A percentile compares a stretch with the other conserved stretches of the same genome.
Conservation (phyloP, 2,329 filamentous ascomycete genomes). For the Tolypocladium inflatum region DNA sequence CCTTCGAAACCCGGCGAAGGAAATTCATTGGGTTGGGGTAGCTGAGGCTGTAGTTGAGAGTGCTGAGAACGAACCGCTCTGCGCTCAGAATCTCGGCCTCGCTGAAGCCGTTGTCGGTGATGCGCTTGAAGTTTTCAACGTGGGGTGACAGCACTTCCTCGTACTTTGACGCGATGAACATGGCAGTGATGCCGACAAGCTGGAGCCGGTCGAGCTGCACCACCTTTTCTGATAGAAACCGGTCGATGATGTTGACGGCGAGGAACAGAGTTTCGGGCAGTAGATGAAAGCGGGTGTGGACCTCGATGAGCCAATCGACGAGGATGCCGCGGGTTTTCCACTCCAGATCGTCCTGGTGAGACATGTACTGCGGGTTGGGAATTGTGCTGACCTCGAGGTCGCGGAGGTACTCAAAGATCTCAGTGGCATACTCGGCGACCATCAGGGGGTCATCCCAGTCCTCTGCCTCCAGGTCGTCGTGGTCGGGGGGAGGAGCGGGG, state of each 20-base stretch:
- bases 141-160: constrained; percentile 96
- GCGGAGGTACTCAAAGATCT: constrained; percentile 93
- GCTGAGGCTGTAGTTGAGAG: constrained; percentile 92
- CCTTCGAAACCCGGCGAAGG: constrained; percentile 94
- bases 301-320: constrained; percentile 96
- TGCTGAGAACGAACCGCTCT: constrained; percentile 87
- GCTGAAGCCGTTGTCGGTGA: constrained; percentile 92
- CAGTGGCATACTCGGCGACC: constrained; percentile 93
- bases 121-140: constrained; percentile 92
- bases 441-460: constrained; percentile 91
- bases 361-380: constrained; percentile 92
- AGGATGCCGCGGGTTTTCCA: constrained; percentile 99
- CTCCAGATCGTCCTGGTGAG: constrained; percentile 86
- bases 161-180: constrained; percentile 99
- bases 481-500: constrained; percentile 12
- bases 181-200: constrained; percentile 92
- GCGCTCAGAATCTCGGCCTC: constrained; percentile 93
- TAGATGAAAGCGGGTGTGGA: constrained; percentile 92
- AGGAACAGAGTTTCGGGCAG: constrained; percentile 95
- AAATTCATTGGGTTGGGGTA: constrained; percentile 99
- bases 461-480: constrained; percentile 70
- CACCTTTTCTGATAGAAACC: constrained; percentile 90
- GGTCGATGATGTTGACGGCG: constrained; percentile 95
- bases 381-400: constrained; percentile 71
- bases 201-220: constrained; percentile 94